A percentile compares a stretch with the other conserved stretches of the same genome.
Conservation (phyloP, 2,329 filamentous ascomycete genomes). For the Penicillium polonicum region DNA sequence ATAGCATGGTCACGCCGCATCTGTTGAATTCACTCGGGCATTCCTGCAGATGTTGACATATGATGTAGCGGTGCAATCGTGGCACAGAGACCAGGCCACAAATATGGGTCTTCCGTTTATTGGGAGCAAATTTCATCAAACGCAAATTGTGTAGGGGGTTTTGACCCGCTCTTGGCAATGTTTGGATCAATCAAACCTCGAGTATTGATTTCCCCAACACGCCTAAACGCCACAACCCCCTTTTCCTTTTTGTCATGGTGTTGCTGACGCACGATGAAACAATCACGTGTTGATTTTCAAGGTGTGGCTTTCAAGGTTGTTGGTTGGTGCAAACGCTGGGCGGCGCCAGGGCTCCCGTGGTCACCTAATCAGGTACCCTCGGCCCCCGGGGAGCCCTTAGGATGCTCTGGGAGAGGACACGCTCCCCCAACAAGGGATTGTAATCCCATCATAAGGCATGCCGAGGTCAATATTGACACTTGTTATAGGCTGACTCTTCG, state of each 20-base stretch:
- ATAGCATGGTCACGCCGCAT: neutral
- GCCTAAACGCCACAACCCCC: neutral
- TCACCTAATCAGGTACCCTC: neutral
- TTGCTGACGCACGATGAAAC: neutral
- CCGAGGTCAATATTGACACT: neutral
- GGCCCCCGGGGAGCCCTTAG: neutral
- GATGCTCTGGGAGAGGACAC: neutral
- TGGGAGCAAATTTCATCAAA: neutral
- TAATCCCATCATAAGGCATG: neutral
- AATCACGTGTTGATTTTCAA: neutral
- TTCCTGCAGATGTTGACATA: slow-evolving; percentile 1
- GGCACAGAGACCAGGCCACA: neutral
- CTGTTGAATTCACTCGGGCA: neutral
- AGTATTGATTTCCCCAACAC: neutral
- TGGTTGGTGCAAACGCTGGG: neutral
- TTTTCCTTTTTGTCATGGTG: neutral
- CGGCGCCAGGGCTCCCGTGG: neutral
- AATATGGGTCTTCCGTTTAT: neutral
- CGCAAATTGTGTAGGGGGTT: slow-evolving; percentile 1
- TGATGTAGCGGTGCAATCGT: neutral
- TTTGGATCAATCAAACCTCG: neutral
- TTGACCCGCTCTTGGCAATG: slow-evolving; percentile 6
- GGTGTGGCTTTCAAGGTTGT: neutral
- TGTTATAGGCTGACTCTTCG: neutral
- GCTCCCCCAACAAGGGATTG: neutral